Evolutionary conservation across 2,329 filamentous ascomycete genomes (phyloP), one percentile per base, ranked within the genome.

Genomic region (Talaromyces sp.): DNA sequence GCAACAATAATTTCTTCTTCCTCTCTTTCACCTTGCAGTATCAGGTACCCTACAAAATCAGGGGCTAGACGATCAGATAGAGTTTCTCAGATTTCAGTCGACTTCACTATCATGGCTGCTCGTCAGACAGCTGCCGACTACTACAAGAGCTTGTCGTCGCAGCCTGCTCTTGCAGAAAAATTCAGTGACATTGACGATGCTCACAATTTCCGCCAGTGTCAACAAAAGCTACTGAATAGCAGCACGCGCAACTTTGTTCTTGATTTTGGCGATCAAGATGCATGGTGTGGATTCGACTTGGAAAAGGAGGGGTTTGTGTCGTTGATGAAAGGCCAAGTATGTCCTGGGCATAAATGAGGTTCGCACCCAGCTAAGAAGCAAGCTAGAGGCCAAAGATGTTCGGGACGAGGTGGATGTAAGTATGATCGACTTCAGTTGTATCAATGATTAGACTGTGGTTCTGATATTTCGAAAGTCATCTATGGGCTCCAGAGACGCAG

Each of bases 361-460:
- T 13, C 1, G 5, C 56, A 36, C 25, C 11, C 1, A n/a, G 27
- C 34, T 64, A 36, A 67, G 27, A 25, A 19, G 17, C 45, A 63
- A 34, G 19, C 43, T 73, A 84, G 71, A 79, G 82, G 65, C 81
- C 84, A 2, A 77, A 76, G 47, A 81, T 79, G 58, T 77, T 83
- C 54, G 83, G 81, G 67, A 87, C 90, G 3, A 83, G 89, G 75
- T 93, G 90, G 90, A 91, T 92, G 86, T 88, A 78, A 74, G 86
- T 72, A n/a, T 49, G 25, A n/a, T 34, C 10, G 13, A 10, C 34
- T n/a, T 61, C 15, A 13, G 3, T 40, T 38, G 11, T 22, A 40
- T 62, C 40, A 29, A 40, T 36, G 47, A 22, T 38, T 59, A 27
- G 60, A 45, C 64, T 68, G 47, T 65, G 38, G 11, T 19, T 11